Evolutionary conservation across 176 grass and related monocot species (phyloP), one percentile per base, ranked within the genome.

Genomic region (Oryza glumipatula): DNA sequence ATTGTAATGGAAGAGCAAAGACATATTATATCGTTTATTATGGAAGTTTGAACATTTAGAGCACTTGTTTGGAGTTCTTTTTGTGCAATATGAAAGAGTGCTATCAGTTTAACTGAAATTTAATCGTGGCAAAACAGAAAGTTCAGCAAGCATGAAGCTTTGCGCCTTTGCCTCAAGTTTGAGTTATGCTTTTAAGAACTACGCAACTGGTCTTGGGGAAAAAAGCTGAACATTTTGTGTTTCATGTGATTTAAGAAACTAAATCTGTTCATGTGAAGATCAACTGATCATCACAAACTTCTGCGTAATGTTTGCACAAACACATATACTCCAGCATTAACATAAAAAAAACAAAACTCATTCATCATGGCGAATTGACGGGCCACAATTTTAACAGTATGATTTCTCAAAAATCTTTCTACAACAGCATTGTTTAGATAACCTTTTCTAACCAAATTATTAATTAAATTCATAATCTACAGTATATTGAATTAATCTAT

Each of bases 21-120:
- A 24, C 30, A 6, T 72, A 15, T 85, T 13, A 14, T 81, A 47
- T 74, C n/a, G 13, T 74, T 58, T n/a, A 21, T 67, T 75, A 52
- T 84, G 72, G 30, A 82, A 72, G 15, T 67, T 77, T 10, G n/a
- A 68, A 44, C 66, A 43, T 43, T 54, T 68, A 54, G 60, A 14
- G 16, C 19, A 51, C 39, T 11, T 78, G 10, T 73, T 39, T 41
- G 19, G 17, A 36, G 26, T 46, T 49, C 11, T 47, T 11, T 65
- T 2, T 49, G 30, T n/a, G 43, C 44, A 70, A 21, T n/a, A 60
- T 70, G 38, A 79, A 54, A 45, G 33, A 23, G 26, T 24, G 19
- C 69, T 79, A 14, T n/a, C 30, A 13, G 7, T 58, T 58, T 0
- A 12, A 56, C 65, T 69, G 38, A 81, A 41, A 23, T 85, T 52